phyloP scores from a whole-genome alignment of 345 rosid species.

The Syzygium jambos region DNA sequence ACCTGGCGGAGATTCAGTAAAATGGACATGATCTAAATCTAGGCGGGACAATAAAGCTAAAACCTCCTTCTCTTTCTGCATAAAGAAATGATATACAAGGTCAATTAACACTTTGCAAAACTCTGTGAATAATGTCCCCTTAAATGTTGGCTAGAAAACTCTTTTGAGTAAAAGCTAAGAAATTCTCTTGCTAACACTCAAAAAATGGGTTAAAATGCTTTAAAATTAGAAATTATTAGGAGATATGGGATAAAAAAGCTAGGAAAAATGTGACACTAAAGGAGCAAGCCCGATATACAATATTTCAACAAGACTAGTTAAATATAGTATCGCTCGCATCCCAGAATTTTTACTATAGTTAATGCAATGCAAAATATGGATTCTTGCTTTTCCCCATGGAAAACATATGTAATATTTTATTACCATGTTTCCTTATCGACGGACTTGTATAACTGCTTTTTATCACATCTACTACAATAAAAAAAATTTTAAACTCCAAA shows the following conservation, averaged over 20 bases:
- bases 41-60: constrained; percentile 81
- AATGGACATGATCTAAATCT: constrained; percentile 54
- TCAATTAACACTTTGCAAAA: not conserved
- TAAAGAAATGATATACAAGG: not conserved
- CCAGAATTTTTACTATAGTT: not conserved
- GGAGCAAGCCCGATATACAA: not conserved
- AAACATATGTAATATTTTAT: not conserved
- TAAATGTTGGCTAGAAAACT: not conserved
- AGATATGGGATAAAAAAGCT: not conserved
- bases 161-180: not conserved
- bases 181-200: not conserved
- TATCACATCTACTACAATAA: not conserved
- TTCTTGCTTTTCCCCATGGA: not conserved
- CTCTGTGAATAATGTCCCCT: not conserved
- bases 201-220: not conserved
- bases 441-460: not conserved
- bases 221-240: not conserved
- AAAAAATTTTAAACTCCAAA: not conserved
- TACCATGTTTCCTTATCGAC: not conserved
- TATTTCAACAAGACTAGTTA: not conserved
- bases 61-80: constrained; percentile 87
- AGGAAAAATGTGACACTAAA: not conserved
- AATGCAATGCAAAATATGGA: not conserved
- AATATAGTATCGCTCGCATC: not conserved
- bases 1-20: constrained; percentile 68